phyloP scores from a whole-genome alignment of 225 moss, liverwort and hornwort genomes.

The Straminergon stramineum region DNA sequence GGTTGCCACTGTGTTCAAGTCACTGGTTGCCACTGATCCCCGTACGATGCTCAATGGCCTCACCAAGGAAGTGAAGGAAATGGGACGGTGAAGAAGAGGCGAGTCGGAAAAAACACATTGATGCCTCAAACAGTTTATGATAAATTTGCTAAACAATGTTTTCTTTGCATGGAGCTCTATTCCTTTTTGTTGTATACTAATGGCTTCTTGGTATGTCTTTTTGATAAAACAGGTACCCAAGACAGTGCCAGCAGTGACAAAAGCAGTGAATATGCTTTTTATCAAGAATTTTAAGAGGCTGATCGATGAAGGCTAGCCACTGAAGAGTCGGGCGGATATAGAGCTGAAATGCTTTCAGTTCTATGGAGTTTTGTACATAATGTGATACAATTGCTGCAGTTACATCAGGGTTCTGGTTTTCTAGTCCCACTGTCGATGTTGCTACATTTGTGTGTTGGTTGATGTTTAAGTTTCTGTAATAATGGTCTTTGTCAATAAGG shows the following conservation, averaged over 20 bases:
- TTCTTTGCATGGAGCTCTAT: background rate
- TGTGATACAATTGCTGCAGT: conserved; percentile 7
- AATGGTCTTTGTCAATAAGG: background rate
- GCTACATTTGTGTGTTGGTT: background rate
- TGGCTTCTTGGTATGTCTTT: background rate
- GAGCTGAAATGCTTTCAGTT: conserved; percentile 75
- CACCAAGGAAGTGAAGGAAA: conserved; percentile 53
- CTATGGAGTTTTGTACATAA: conserved; percentile 76
- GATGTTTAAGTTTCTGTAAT: background rate
- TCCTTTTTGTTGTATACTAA: background rate
- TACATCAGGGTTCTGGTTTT: background rate
- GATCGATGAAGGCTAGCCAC: conserved; percentile 65
- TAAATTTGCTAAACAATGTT: background rate
- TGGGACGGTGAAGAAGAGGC: conserved; percentile 17
- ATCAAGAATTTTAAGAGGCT: conserved; percentile 65
- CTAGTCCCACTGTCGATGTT: background rate
- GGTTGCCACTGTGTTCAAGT: conserved; percentile 22
- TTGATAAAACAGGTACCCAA: conserved; percentile 19
- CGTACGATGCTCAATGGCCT: conserved; percentile 58
- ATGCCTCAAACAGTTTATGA: background rate
- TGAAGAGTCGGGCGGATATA: conserved; percentile 66
- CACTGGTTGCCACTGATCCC: conserved; percentile 18
- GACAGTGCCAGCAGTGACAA: conserved; percentile 53
- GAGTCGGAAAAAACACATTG: background rate
- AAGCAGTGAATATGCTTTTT: conserved; percentile 62